Conservation (phyloP, 371 early-diverging fungal genomes). For the Mucor irregularis region DNA sequence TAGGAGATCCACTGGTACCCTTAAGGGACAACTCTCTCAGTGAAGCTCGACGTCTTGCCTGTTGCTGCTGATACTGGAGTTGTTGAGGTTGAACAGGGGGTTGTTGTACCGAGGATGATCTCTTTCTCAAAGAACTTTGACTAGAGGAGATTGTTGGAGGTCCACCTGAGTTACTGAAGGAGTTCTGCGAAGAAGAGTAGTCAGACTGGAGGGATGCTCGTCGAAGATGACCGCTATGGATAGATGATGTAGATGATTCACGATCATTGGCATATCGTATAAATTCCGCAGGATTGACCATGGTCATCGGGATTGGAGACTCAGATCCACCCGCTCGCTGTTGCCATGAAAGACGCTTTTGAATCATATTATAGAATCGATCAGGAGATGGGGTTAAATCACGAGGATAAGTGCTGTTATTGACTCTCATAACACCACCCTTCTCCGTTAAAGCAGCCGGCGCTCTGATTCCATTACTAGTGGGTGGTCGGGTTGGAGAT, state of each 20-base stretch:
- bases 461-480: conserved; percentile 11
- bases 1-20: conserved; percentile 14
- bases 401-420: conserved; percentile 13
- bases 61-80: conserved; percentile 3
- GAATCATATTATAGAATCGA: conserved; percentile 49
- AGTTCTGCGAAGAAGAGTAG: conserved; percentile 40
- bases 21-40: conserved; percentile 36
- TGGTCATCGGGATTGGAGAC: conserved; percentile 43
- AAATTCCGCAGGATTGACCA: conserved; percentile 48
- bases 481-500: conserved; percentile 13
- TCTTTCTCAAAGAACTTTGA: conserved; percentile 24
- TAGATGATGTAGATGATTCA: conserved; percentile 54
- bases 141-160: conserved; percentile 21
- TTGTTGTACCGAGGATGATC: conserved; percentile 33
- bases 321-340: conserved; percentile 37
- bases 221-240: conserved; percentile 47
- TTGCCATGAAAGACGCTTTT: conserved; percentile 43
- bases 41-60: conserved; percentile 35
- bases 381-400: conserved; percentile 45
- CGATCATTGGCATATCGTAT: conserved; percentile 43
- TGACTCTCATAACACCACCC: conserved; percentile 14
- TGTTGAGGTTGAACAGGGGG: conserved; percentile 19
- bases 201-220: conserved; percentile 50
- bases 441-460: conserved; percentile 22
- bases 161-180: conserved; percentile 17